phyloP scores from a whole-genome alignment of 1,284 basidiomycete species.

The Xerocomus minutiporus region DNA sequence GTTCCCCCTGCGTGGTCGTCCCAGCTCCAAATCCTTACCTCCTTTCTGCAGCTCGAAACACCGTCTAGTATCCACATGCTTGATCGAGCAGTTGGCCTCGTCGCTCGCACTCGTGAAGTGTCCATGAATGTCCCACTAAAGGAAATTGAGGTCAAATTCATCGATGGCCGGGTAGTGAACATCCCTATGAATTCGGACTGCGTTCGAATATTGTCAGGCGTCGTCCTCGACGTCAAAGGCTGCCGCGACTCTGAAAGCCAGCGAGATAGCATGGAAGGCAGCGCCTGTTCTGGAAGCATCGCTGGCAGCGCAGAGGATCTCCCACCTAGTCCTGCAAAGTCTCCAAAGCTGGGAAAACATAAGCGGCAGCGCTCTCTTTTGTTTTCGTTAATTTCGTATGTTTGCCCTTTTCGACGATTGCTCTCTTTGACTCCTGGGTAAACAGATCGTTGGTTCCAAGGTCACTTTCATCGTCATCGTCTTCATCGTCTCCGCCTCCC shows the following conservation, averaged over 20 bases:
- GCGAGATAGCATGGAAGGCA: conserved; percentile 31
- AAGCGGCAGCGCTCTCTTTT: conserved; percentile 62
- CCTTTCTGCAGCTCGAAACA: conserved; percentile 52
- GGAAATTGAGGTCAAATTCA: conserved; percentile 49
- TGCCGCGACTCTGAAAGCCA: conserved; percentile 34
- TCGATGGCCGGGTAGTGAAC: conserved; percentile 49
- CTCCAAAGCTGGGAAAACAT: conserved; percentile 36
- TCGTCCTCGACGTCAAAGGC: conserved; percentile 52
- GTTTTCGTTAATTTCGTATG: conserved; percentile 62
- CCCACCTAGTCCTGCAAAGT: conserved; percentile 11
- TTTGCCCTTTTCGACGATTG: neutral
- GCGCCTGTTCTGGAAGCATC: conserved; percentile 31
- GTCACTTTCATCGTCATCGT: conserved; percentile 24
- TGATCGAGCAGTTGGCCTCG: conserved; percentile 58
- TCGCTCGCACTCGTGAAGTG: conserved; percentile 53
- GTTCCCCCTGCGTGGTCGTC: conserved; percentile 53
- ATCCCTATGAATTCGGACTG: conserved; percentile 46
- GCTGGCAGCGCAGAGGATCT: conserved; percentile 15
- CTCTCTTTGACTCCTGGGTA: conserved; percentile 6
- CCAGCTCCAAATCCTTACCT: conserved; percentile 47
- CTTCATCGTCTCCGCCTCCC: conserved; percentile 22
- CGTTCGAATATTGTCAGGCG: conserved; percentile 42
- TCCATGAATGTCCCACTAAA: conserved; percentile 50
- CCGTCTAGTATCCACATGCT: conserved; percentile 57
- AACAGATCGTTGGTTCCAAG: conserved; percentile 39